These are phyloP conservation scores for Ustilago trichophora DNA, from an alignment of 1,284 basidiomycete species.

Conservation along the genomic window DNA sequence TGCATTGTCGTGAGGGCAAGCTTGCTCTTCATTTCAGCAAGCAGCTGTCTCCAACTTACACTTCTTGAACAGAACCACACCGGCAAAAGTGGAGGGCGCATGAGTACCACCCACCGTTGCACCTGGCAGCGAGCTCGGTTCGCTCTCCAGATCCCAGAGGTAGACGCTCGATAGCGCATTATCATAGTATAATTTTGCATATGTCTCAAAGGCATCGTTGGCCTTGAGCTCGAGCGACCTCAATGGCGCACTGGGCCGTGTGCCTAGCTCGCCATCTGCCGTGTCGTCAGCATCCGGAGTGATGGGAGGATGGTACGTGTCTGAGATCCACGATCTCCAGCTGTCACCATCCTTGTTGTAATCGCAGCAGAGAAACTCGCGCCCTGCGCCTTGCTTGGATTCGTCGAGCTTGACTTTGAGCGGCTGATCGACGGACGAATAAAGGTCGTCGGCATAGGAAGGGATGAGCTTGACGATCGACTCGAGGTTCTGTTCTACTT, in stretches of 20 bases:
- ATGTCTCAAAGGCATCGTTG: conserved; percentile 96
- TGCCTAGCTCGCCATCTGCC: conserved; percentile 69
- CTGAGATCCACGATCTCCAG: conserved; percentile 96
- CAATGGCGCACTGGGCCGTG: conserved; percentile 81
- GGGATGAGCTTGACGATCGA: conserved; percentile 77
- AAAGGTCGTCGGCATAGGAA: conserved; percentile 93
- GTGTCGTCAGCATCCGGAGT: conserved; percentile 30
- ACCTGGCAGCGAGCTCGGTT: conserved; percentile 34
- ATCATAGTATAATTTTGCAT: conserved; percentile 97
- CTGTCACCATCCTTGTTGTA: conserved; percentile 97
- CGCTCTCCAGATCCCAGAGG: conserved; percentile 94
- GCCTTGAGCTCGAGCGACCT: conserved; percentile 90
- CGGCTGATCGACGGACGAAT: conserved; percentile 94
- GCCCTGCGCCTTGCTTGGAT: conserved; percentile 72
- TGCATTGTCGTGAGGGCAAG: too few species aligned
- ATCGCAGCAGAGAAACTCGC: conserved; percentile 93
- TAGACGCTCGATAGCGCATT: conserved; percentile 97
- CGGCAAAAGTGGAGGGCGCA: conserved; percentile 80
- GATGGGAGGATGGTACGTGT: conserved; percentile 86
- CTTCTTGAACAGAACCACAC: conserved; percentile 96
- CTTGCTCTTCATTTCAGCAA: too few species aligned
- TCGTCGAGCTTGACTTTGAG: conserved; percentile 82
- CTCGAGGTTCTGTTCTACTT: conserved; percentile 86
- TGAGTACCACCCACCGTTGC: conserved; percentile 28
- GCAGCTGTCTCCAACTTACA: conserved; percentile 71